Conservation (phyloP, 345 rosid species). For the Lepidium africanum region DNA sequence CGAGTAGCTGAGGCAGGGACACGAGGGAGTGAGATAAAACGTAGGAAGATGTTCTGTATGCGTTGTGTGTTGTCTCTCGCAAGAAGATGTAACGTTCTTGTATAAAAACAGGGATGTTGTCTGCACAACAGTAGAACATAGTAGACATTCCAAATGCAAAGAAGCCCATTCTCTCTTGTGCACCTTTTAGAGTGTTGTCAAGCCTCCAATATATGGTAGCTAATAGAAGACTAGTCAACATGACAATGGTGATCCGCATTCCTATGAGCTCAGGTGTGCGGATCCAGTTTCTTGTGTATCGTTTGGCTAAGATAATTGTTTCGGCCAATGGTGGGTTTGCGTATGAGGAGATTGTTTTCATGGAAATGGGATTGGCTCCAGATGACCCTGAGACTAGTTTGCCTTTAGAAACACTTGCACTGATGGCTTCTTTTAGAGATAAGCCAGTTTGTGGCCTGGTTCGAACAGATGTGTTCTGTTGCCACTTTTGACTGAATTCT, state of each 20-base stretch:
- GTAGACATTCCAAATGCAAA: slow-evolving; percentile 42
- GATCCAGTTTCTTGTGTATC: slow-evolving; percentile 32
- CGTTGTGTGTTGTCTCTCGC: slow-evolving; percentile 43
- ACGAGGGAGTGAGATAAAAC: slow-evolving; percentile 40
- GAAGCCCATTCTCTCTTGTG: slow-evolving; percentile 36
- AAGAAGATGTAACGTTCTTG: slow-evolving; percentile 79
- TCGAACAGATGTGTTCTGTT: slow-evolving; percentile 2
- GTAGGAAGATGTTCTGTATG: slow-evolving; percentile 45
- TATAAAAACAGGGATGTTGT: slow-evolving; percentile 43
- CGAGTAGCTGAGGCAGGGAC: slow-evolving; percentile 35
- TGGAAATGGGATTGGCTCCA: neutral
- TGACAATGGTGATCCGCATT: slow-evolving; percentile 9
- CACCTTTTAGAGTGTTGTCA: slow-evolving; percentile 36
- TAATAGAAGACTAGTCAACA: slow-evolving; percentile 41
- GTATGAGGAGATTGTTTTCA: slow-evolving; percentile 25
- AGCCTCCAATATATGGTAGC: slow-evolving; percentile 66
- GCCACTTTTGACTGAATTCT: slow-evolving; percentile 62
- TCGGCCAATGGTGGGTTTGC: slow-evolving; percentile 18
- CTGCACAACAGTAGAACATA: slow-evolving; percentile 37
- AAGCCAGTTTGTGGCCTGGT: neutral
- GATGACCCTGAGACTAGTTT: slow-evolving; percentile 33
- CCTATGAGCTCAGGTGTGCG: slow-evolving; percentile 23
- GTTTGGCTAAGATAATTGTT: slow-evolving; percentile 18
- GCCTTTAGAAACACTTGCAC: slow-evolving; percentile 25
- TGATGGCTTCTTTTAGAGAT: slow-evolving; percentile 25